A percentile compares a stretch with the other conserved stretches of the same genome.
Evolutionary conservation across 495 filamentous ascomycete genomes (phyloP).

Genomic region (Penicillium ochrochloron): DNA sequence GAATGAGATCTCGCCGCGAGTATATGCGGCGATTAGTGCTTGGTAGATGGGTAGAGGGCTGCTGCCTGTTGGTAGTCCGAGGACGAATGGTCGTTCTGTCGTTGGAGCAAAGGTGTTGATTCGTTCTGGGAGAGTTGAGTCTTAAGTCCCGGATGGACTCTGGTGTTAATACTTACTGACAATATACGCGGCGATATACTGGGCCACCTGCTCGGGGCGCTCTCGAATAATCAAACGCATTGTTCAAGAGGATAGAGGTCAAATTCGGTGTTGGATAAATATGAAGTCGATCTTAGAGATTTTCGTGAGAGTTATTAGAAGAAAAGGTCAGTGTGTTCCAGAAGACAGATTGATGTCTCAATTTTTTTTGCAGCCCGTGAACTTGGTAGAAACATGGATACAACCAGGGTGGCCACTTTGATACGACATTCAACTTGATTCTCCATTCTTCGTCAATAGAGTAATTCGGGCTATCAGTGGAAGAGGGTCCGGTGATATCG

Average conservation of each 20-base stretch:
- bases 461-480: neutral
- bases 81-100: neutral
- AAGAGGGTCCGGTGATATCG: constrained; percentile 9
- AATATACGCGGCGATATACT: constrained; percentile 6
- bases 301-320: neutral
- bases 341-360: neutral
- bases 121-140: constrained; percentile 1
- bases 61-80: constrained; percentile 3
- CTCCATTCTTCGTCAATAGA: neutral
- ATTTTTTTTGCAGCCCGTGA: neutral
- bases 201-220: constrained; percentile 4
- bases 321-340: neutral
- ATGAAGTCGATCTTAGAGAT: neutral
- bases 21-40: constrained; percentile 3
- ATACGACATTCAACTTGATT: neutral
- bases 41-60: constrained; percentile 4
- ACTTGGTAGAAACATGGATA: neutral
- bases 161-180: neutral
- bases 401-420: neutral
- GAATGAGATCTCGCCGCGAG: neutral
- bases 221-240: constrained; percentile 7
- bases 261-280: neutral
- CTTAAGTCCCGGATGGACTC: too few relatives aligned
- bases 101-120: constrained; percentile 2
- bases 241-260: neutral